Evolutionary conservation across 1,284 basidiomycete genomes (phyloP).

Genomic region (Phylloporus sp.): DNA sequence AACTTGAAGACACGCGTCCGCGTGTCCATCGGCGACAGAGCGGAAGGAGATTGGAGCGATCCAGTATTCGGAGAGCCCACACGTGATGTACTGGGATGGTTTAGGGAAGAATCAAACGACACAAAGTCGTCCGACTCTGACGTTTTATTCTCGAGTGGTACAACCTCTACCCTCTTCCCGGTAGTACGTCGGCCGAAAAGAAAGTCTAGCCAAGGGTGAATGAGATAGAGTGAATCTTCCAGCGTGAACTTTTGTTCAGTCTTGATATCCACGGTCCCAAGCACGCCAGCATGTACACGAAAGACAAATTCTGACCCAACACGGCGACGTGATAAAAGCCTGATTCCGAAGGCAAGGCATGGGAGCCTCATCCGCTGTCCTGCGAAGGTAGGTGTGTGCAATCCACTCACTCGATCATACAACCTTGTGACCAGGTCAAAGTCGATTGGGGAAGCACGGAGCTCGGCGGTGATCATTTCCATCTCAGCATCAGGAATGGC

Average conservation of each 20-base stretch:
- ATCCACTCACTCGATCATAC: constrained; percentile 2
- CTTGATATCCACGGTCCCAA: background rate
- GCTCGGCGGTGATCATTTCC: background rate
- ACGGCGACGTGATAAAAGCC: background rate
- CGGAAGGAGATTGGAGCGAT: too few species aligned
- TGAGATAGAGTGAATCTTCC: constrained; percentile 4
- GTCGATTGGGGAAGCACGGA: background rate
- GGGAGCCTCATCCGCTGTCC: constrained; percentile 14
- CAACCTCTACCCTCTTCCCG: background rate
- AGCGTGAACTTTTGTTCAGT: background rate
- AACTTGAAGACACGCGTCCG: too few species aligned
- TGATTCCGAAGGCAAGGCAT: constrained; percentile 10
- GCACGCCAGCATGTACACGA: background rate
- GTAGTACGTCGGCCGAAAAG: background rate
- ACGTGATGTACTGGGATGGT: too few species aligned
- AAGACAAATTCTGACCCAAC: background rate
- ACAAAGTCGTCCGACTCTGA: too few species aligned
- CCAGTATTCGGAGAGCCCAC: too few species aligned
- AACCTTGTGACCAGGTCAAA: background rate
- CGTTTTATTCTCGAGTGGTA: too few species aligned
- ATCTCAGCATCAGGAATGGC: background rate
- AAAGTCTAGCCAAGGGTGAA: background rate
- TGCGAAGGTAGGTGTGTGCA: background rate
- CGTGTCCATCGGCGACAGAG: too few species aligned
- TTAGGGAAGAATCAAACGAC: too few species aligned